Evolutionary conservation across 495 filamentous ascomycete genomes (phyloP).

Genomic region (Lindgomyces ingoldianus): DNA sequence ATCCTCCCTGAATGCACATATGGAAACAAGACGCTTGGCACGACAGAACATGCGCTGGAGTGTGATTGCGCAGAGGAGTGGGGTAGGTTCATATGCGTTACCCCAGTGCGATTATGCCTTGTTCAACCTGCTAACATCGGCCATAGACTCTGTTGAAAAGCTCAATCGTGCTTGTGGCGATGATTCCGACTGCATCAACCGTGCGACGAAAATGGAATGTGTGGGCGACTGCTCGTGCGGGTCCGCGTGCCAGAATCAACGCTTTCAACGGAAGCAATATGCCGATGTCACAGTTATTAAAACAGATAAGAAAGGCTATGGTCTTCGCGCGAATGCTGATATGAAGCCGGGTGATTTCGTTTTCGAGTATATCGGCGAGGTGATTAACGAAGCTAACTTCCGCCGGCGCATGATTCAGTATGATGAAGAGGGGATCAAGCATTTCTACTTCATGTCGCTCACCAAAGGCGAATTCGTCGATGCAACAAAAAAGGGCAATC

Average conservation of each 20-base stretch:
- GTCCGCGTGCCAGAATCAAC: slow-evolving; percentile 84
- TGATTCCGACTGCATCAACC: slow-evolving; percentile 98
- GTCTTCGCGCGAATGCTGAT: slow-evolving; percentile 76
- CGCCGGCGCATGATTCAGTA: slow-evolving; percentile 87
- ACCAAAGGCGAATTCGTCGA: slow-evolving; percentile 96
- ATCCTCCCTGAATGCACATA: slow-evolving; percentile 82
- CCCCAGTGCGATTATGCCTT: slow-evolving; percentile 16
- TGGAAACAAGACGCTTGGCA: slow-evolving; percentile 82
- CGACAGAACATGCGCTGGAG: slow-evolving; percentile 88
- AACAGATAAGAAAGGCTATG: slow-evolving; percentile 95
- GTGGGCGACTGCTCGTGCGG: slow-evolving; percentile 85
- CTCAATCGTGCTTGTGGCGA: slow-evolving; percentile 87
- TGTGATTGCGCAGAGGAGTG: slow-evolving; percentile 96
- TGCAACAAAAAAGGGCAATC: slow-evolving; percentile 93
- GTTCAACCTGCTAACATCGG: slow-evolving; percentile 31
- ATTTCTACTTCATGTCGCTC: slow-evolving; percentile 99
- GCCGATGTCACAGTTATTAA: slow-evolving; percentile 92
- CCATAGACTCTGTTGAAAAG: slow-evolving; percentile 59
- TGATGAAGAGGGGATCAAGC: slow-evolving; percentile 92
- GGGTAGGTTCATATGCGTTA: slow-evolving; percentile 65
- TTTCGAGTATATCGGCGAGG: slow-evolving; percentile 97
- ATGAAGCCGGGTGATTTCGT: slow-evolving; percentile 84
- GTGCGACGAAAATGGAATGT: slow-evolving; percentile 97
- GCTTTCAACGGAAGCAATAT: slow-evolving; percentile 89
- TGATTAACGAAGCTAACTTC: slow-evolving; percentile 90